Conservation (phyloP, 2,329 filamentous ascomycete species). For the Ophiocordyceps polyrhachis-furcata region DNA sequence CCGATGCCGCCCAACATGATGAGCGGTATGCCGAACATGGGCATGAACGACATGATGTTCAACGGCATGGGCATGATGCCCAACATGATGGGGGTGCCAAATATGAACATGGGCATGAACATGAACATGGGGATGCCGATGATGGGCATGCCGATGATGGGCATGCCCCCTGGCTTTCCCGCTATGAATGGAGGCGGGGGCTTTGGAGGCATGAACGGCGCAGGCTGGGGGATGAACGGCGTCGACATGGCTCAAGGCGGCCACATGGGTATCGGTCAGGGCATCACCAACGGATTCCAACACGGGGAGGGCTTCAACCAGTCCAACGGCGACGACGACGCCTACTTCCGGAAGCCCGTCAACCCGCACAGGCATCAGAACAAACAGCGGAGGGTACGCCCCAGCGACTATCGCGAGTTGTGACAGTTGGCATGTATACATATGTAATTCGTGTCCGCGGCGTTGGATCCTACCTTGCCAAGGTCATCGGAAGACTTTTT, state of each 20-base stretch:
- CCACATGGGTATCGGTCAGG: constrained; percentile 11
- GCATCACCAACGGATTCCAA: constrained; percentile 14
- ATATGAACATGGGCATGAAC: constrained; percentile 8
- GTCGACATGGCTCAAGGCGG: constrained; percentile 7
- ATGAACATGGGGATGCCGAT: constrained; percentile 10
- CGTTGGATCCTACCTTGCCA: not conserved
- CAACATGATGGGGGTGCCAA: constrained; percentile 21
- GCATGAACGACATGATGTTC: constrained; percentile 20
- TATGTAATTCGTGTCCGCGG: not conserved
- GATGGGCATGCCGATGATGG: constrained; percentile 14
- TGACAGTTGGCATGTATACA: constrained; percentile 19
- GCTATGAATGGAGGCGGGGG: constrained; percentile 12
- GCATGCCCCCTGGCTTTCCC: constrained; percentile 7
- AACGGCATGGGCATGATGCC: constrained; percentile 17
- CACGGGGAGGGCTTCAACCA: constrained; percentile 23
- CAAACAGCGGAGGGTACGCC: constrained; percentile 58
- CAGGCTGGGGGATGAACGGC: constrained; percentile 14
- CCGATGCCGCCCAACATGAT: constrained; percentile 28
- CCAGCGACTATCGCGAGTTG: constrained; percentile 80
- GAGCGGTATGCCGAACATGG: constrained; percentile 19
- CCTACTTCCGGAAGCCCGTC: constrained; percentile 89
- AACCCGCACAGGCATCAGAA: constrained; percentile 86
- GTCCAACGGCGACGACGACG: constrained; percentile 53
- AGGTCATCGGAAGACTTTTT: not conserved
- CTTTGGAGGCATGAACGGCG: constrained; percentile 8